Evolutionary conservation across 176 grass and related monocot genomes (phyloP).

Genomic region (Oryza rufipogon): DNA sequence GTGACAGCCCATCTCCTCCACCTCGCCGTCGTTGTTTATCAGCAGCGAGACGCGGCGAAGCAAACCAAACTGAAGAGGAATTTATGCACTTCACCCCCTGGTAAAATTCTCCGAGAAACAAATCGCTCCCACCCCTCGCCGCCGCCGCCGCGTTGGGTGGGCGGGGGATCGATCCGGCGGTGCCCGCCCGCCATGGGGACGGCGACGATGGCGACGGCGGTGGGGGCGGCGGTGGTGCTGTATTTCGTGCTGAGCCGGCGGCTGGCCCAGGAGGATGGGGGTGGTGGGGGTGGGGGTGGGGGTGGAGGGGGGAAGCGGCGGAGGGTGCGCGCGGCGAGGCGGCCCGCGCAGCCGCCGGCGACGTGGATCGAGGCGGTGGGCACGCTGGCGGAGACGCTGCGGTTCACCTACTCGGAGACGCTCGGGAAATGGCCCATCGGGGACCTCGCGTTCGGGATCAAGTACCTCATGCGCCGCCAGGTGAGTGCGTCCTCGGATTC

Average conservation of each 20-base stretch:
- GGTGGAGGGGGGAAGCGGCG: conserved; percentile 41
- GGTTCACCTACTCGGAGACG: conserved; percentile 95
- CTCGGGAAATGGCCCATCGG: conserved; percentile 98
- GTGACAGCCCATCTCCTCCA: neutral
- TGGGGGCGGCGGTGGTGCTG: conserved; percentile 80
- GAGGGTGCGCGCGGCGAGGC: conserved; percentile 56
- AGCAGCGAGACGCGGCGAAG: conserved; percentile 20
- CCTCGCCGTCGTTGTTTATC: neutral
- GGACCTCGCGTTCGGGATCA: conserved; percentile 96
- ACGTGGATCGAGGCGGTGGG: conserved; percentile 94
- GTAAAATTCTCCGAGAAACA: neutral
- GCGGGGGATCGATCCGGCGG: neutral
- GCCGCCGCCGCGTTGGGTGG: neutral
- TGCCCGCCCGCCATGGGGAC: conserved; percentile 61
- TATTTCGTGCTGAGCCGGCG: conserved; percentile 81
- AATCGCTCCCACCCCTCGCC: too few relatives aligned
- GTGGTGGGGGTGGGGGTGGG: neutral
- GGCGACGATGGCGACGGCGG: conserved; percentile 88
- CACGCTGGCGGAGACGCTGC: conserved; percentile 85
- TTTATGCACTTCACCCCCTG: conserved; percentile 34
- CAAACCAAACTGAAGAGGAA: conserved; percentile 5
- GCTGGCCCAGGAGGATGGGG: conserved; percentile 50
- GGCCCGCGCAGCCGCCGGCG: conserved; percentile 74
- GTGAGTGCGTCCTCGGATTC: conserved; percentile 29
- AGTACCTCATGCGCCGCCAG: conserved; percentile 95